These are phyloP conservation scores for Collybia sordida DNA, from an alignment of 768 basidiomycete species.

Conservation along the genomic window DNA sequence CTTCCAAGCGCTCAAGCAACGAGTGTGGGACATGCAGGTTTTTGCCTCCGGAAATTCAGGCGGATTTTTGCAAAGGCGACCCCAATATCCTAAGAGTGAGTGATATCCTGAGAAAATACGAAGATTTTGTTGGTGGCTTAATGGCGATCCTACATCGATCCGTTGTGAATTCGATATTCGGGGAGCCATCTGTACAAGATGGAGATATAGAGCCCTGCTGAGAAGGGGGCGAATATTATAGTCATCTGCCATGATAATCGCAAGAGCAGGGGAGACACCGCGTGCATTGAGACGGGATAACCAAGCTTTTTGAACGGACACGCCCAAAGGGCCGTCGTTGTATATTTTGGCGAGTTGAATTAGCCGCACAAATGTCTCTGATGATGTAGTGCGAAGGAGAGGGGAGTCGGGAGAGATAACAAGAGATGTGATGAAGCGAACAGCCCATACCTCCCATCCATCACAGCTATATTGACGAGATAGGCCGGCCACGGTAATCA, in stretches of 20 bases:
- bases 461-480: not conserved
- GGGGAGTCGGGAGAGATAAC: not conserved
- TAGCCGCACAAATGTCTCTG: constrained; percentile 1
- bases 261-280: not conserved
- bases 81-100: constrained; percentile 2
- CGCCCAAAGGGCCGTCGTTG: not conserved
- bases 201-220: constrained; percentile 1
- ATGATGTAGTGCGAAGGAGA: not conserved
- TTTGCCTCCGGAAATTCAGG: not conserved
- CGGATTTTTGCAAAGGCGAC: not conserved
- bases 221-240: not conserved
- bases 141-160: not conserved
- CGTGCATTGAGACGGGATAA: not conserved
- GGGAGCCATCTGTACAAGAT: not conserved
- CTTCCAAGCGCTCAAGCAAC: not conserved
- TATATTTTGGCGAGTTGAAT: not conserved
- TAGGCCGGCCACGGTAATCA: not conserved
- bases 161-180: constrained; percentile 1
- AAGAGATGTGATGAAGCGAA: not conserved
- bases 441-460: constrained; percentile 1
- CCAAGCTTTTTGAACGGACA: not conserved
- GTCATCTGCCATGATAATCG: constrained; percentile 1
- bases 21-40: not conserved
- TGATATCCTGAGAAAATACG: constrained; percentile 3
- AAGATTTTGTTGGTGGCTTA: constrained; percentile 1